Conservation (phyloP, 148 eudicot species). For the Selenicereus undatus region DNA sequence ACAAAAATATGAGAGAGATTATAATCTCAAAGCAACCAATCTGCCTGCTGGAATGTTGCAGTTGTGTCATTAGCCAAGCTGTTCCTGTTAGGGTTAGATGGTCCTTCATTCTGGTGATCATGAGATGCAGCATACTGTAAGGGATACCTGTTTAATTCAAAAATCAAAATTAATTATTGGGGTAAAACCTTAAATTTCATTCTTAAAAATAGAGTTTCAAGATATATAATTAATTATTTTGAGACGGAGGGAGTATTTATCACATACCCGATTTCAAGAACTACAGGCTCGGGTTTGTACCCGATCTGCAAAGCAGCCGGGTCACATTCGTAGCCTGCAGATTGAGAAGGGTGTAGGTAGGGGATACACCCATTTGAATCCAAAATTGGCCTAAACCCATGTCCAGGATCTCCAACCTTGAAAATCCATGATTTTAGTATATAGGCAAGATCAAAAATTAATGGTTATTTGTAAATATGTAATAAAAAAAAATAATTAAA, state of each 20-base stretch:
- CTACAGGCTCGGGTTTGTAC: conserved; percentile 46
- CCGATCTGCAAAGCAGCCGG: conserved; percentile 28
- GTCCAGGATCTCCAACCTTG: conserved; percentile 58
- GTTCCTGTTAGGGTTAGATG: conserved; percentile 17
- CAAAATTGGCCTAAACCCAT: conserved; percentile 21
- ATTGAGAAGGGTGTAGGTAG: conserved; percentile 33
- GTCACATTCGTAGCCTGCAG: conserved; percentile 30
- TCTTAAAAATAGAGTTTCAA: no score
- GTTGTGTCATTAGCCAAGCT: conserved; percentile 19
- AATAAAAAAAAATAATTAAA: background rate
- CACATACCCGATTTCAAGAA: conserved; percentile 69
- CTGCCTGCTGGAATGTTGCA: conserved; percentile 25
- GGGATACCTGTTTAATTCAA: conserved; percentile 12
- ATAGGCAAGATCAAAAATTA: background rate
- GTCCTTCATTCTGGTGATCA: conserved; percentile 23
- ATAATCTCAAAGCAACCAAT: conserved; percentile 20
- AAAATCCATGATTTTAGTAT: conserved; percentile 3
- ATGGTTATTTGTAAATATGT: background rate
- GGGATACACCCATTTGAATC: conserved; percentile 34
- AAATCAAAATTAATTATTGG: no score
- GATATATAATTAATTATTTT: background rate
- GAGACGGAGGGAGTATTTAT: background rate
- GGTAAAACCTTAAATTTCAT: background rate
- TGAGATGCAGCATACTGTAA: conserved; percentile 15
- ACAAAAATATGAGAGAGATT: background rate